A percentile compares a stretch with the other conserved stretches of the same genome.
Conservation (phyloP, 768 basidiomycete species). For the Rubroboletus satanas region DNA sequence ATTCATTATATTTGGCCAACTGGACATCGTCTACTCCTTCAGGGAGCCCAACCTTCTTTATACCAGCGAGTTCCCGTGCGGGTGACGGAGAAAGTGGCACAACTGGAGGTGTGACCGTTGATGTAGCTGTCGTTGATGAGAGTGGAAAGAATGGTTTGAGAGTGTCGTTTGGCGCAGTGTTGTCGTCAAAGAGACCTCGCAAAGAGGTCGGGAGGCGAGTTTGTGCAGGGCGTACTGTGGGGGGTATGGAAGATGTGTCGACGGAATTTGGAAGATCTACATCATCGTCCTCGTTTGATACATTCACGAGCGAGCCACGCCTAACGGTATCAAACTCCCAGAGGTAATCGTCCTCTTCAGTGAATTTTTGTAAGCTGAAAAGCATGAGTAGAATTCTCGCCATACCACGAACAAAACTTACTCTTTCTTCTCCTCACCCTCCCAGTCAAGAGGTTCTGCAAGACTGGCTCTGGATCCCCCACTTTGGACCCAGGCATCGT, state of each 20-base stretch:
- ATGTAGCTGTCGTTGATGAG: conserved; percentile 25
- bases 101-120: conserved; percentile 24
- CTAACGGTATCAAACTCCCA: conserved; percentile 81
- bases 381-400: conserved; percentile 4
- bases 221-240: conserved; percentile 50
- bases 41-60: conserved; percentile 28
- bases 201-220: conserved; percentile 71
- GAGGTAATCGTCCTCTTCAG: conserved; percentile 35
- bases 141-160: conserved; percentile 39
- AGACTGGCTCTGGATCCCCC: conserved; percentile 78
- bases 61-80: conserved; percentile 30
- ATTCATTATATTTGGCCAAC: conserved; percentile 46
- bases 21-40: conserved; percentile 39
- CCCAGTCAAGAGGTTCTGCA: conserved; percentile 68
- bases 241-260: conserved; percentile 23
- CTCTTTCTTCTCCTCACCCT: conserved; percentile 61
- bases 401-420: conserved; percentile 17
- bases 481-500: conserved; percentile 64
- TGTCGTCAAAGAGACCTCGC: conserved; percentile 73
- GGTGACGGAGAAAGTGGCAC: conserved; percentile 35
- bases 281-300: conserved; percentile 25
- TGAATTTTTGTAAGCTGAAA: conserved; percentile 18
- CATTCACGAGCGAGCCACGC: conserved; percentile 33
- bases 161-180: conserved; percentile 37
- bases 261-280: conserved; percentile 10